Conservation (phyloP, 208 protist genomes). For the Trypanosoma conorhini region DNA sequence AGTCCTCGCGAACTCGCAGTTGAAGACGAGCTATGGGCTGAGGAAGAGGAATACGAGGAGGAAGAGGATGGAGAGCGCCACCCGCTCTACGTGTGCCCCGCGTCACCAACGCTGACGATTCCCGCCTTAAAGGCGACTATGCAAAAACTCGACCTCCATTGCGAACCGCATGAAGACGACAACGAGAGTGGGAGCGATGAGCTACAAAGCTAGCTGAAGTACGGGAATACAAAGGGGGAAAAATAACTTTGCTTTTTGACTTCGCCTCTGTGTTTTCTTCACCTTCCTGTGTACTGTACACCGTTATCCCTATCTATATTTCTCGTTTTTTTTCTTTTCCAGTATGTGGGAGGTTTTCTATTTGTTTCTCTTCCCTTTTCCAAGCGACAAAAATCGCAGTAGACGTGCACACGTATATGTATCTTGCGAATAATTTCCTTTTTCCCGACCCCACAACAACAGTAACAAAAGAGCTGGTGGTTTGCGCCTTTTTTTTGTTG, state of each 20-base stretch:
- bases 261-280: not conserved
- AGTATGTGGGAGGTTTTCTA: no score
- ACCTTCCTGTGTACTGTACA: conserved; percentile 16
- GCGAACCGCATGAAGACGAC: not conserved
- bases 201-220: no score
- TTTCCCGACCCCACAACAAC: not conserved
- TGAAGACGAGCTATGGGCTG: no score
- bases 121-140: conserved; percentile 5
- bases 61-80: conserved; percentile 16
- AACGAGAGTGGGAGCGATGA: conserved; percentile 6
- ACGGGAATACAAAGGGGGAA: no score
- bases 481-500: not conserved
- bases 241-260: not conserved
- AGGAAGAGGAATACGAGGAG: conserved; percentile 32
- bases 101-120: conserved; percentile 13
- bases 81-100: not conserved
- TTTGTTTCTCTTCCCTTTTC: no score
- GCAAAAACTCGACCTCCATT: not conserved
- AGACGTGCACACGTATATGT: no score
- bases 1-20: no score
- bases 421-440: not conserved
- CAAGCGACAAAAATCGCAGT: no score
- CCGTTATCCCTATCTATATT: no score
- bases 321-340: no score
- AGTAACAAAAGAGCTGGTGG: not conserved